Evolutionary conservation across 2,329 filamentous ascomycete species (phyloP).

Genomic region (Aspergillus sp.): DNA sequence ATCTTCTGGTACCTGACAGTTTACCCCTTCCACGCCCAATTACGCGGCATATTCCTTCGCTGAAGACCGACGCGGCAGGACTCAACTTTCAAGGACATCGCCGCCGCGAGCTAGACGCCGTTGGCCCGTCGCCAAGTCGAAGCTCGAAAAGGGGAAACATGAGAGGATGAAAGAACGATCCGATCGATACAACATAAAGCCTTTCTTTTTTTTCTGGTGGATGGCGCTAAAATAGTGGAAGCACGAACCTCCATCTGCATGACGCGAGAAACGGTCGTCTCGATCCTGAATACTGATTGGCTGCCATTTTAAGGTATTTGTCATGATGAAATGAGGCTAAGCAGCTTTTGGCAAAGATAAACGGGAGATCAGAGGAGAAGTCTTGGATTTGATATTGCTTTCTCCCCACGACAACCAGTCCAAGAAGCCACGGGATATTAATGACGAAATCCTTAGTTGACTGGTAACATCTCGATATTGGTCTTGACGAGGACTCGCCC

Average conservation of each 20-base stretch:
- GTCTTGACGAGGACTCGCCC: constrained; percentile 1
- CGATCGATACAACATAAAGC: neutral
- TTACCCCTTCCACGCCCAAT: neutral
- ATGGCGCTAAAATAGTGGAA: constrained; percentile 17
- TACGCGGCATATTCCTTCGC: neutral
- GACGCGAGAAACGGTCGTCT: constrained; percentile 25
- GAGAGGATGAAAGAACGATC: neutral
- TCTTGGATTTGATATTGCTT: neutral
- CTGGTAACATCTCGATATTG: constrained; percentile 14
- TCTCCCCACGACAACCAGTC: neutral
- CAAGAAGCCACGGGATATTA: constrained; percentile 9
- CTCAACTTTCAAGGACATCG: neutral
- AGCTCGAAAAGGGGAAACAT: constrained; percentile 3
- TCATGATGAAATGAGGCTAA: constrained; percentile 23
- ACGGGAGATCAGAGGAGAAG: constrained; percentile 4
- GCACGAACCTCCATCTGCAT: constrained; percentile 27
- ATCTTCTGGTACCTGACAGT: constrained; percentile 9
- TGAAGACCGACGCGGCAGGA: neutral
- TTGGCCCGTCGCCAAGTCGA: constrained; percentile 17
- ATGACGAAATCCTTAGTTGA: constrained; percentile 8
- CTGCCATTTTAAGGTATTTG: constrained; percentile 31
- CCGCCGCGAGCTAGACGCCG: constrained; percentile 16
- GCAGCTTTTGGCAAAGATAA: constrained; percentile 25
- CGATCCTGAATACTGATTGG: constrained; percentile 20
- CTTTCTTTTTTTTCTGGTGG: constrained; percentile 11